Evolutionary conservation across 164 flowering plant genomes (phyloP).

Genomic region (Vitis amurensis): DNA sequence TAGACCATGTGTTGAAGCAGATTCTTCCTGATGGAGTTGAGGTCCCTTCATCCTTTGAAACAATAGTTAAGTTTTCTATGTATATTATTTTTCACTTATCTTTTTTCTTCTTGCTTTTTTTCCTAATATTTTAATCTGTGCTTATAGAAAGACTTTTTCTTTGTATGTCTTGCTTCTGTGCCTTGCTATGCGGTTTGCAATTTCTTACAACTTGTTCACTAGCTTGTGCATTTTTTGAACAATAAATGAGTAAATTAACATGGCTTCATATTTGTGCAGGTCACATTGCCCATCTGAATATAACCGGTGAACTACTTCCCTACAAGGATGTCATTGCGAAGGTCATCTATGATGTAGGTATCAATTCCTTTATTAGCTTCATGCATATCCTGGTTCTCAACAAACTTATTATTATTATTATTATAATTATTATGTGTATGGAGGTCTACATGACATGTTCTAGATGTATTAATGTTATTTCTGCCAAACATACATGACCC

Average conservation of each 20-base stretch:
- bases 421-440: background rate
- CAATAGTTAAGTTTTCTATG: conserved; percentile 82
- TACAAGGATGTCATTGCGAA: conserved; percentile 91
- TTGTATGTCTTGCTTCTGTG: background rate
- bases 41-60: conserved; percentile 96
- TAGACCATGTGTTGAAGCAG: conserved; percentile 90
- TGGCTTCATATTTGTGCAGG: conserved; percentile 52
- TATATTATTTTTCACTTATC: background rate
- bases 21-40: conserved; percentile 87
- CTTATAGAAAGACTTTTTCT: background rate
- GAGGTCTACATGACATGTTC: too few relatives aligned
- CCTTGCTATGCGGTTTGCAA: too few relatives aligned
- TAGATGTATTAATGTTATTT: background rate
- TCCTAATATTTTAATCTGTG: background rate
- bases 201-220: too few relatives aligned
- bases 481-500: too few relatives aligned
- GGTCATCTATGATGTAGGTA: conserved; percentile 94
- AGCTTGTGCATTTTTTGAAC: background rate
- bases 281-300: conserved; percentile 94
- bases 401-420: background rate
- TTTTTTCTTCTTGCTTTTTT: background rate
- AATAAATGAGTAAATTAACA: conserved; percentile 7
- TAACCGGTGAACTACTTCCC: conserved; percentile 78
- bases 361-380: conserved; percentile 11
- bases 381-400: conserved; percentile 1